A percentile compares a stretch with the other conserved stretches of the same genome.
These are phyloP conservation scores for Alternaria sp. DNA, from an alignment of 2,329 filamentous ascomycete species.

Conservation along the genomic window DNA sequence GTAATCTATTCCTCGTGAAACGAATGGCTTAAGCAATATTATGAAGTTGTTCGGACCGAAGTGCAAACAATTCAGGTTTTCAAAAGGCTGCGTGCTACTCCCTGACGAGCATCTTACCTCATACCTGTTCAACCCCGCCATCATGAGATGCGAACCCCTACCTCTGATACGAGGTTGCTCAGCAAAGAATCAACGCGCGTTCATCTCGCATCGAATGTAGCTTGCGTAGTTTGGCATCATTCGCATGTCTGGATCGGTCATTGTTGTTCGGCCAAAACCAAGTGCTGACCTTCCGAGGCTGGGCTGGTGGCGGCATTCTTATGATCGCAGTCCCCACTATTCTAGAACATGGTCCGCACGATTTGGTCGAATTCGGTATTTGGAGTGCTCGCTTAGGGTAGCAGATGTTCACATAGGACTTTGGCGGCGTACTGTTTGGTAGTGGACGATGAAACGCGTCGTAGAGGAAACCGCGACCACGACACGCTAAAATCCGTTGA, in stretches of 20 bases:
- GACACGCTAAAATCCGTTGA: neutral
- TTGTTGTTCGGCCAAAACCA: neutral
- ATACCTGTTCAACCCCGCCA: conserved; percentile 7
- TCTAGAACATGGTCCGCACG: too few relatives aligned
- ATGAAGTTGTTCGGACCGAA: neutral
- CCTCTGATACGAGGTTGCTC: neutral
- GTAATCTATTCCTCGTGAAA: neutral
- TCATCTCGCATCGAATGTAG: neutral
- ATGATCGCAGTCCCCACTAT: neutral
- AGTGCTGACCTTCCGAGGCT: neutral
- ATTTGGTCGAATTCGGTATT: too few relatives aligned
- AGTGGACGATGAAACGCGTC: neutral
- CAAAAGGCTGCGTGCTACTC: neutral
- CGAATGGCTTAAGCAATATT: neutral
- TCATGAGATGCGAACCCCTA: conserved; percentile 13
- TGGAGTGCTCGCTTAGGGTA: neutral
- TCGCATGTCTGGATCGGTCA: neutral
- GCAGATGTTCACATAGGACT: neutral
- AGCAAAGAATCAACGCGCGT: neutral
- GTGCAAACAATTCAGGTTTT: neutral
- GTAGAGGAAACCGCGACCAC: too few relatives aligned
- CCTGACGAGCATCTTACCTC: conserved; percentile 20
- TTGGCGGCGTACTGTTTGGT: neutral
- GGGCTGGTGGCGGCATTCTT: neutral
- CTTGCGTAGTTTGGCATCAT: neutral